Conservation (phyloP, 1,139 yeast genomes). For the Yarrowia galli region DNA sequence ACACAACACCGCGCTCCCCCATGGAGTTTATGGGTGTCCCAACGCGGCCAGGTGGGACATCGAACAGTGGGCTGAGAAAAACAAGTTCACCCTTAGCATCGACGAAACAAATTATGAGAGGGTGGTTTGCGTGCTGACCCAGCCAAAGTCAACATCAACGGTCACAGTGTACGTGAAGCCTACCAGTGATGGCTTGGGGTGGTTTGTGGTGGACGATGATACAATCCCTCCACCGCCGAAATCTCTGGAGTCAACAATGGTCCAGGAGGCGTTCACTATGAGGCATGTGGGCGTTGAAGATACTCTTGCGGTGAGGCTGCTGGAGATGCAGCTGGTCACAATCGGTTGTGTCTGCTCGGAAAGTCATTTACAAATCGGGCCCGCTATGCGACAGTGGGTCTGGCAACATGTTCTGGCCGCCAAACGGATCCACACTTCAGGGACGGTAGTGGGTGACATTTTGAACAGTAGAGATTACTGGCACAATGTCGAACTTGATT, state of each 20-base stretch:
- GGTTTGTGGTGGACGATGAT: background rate
- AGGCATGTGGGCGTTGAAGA: background rate
- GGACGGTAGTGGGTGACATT: background rate
- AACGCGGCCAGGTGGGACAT: too few relatives aligned
- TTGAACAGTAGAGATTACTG: background rate
- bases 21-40: too few relatives aligned
- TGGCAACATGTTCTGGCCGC: background rate
- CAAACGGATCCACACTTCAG: background rate
- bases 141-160: too few relatives aligned
- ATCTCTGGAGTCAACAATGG: background rate
- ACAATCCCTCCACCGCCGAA: background rate
- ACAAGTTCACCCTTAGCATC: too few relatives aligned
- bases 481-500: background rate
- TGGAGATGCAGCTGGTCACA: background rate
- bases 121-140: too few relatives aligned
- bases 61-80: too few relatives aligned
- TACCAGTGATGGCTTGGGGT: background rate
- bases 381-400: background rate
- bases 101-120: too few relatives aligned
- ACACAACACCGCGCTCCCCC: too few relatives aligned
- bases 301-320: background rate
- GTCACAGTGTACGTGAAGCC: background rate
- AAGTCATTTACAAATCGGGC: background rate
- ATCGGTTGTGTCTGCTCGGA: background rate
- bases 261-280: background rate